phyloP scores from a whole-genome alignment of 441 rosid genomes.

The Cnidoscolus chayamansa region DNA sequence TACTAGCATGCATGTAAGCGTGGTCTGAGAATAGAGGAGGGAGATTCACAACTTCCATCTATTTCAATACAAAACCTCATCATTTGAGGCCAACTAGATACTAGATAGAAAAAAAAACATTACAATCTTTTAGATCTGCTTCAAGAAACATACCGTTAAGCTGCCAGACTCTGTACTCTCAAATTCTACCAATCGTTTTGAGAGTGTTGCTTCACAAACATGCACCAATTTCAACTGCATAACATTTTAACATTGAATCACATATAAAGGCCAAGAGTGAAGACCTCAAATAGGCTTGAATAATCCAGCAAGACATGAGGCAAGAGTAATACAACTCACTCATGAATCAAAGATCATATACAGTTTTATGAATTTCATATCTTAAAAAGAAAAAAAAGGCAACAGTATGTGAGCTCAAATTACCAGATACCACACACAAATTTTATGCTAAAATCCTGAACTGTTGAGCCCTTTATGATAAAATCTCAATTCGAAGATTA shows the following conservation, averaged over 20 bases:
- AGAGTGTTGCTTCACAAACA: slow-evolving; percentile 81
- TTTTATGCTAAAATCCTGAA: slow-evolving; percentile 2
- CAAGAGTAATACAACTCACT: slow-evolving; percentile 3
- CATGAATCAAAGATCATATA: slow-evolving; percentile 3
- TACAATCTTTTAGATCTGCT: neutral
- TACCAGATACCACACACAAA: neutral
- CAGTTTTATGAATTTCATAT: neutral
- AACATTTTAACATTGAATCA: slow-evolving; percentile 14
- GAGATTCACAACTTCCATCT: neutral
- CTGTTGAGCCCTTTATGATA: neutral
- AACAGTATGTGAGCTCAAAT: neutral
- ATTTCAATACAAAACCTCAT: neutral
- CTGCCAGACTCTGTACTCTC: slow-evolving; percentile 74
- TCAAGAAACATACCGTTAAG: slow-evolving; percentile 52
- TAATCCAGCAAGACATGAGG: neutral
- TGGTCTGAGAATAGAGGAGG: neutral
- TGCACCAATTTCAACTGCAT: slow-evolving; percentile 63
- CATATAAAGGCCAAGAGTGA: neutral
- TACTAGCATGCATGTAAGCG: neutral
- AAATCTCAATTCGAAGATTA: neutral
- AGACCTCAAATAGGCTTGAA: neutral
- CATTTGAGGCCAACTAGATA: slow-evolving; percentile 2
- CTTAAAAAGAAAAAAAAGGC: neutral
- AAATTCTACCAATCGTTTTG: slow-evolving; percentile 78
- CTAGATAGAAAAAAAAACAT: neutral